Percentiles rank a stretch among this genome's conserved stretches.
phyloP scores from a whole-genome alignment of 345 rosid genomes.

The Linum trigynum region DNA sequence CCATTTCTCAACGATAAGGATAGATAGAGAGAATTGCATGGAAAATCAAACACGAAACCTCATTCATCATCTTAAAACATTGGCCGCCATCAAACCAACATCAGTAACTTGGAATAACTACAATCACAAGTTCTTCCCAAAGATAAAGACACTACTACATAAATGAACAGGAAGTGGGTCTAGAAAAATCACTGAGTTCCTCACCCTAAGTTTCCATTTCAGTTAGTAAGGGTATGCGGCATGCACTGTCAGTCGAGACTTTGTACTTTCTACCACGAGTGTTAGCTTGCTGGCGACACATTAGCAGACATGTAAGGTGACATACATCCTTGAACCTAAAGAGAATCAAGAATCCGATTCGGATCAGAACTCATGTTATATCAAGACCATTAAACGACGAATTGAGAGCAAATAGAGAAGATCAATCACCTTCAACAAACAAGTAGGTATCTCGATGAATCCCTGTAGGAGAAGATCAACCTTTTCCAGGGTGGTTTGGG shows the following conservation, averaged over 20 bases:
- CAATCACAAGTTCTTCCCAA: no score
- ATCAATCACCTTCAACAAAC: conserved; percentile 61
- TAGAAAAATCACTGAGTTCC: no score
- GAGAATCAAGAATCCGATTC: conserved; percentile 3
- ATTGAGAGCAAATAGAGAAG: neutral
- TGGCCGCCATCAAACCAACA: no score
- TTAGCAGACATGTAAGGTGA: conserved; percentile 67
- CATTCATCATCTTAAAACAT: no score
- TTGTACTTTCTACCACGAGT: neutral
- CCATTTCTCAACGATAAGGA: neutral
- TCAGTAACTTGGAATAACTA: no score
- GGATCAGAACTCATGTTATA: neutral
- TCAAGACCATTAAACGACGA: neutral
- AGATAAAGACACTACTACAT: no score
- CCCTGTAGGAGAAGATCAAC: conserved; percentile 82
- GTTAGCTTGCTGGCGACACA: conserved; percentile 37
- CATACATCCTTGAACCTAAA: conserved; percentile 67
- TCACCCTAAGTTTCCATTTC: no score
- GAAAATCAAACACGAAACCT: no score
- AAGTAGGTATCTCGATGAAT: conserved; percentile 61
- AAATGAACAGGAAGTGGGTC: no score
- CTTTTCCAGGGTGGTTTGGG: conserved; percentile 52
- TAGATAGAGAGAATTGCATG: no score
- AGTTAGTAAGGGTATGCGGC: no score
- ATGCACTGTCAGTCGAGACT: neutral